Conservation (phyloP, 352 stramenopile species). For the Globisporangium echinulatum region DNA sequence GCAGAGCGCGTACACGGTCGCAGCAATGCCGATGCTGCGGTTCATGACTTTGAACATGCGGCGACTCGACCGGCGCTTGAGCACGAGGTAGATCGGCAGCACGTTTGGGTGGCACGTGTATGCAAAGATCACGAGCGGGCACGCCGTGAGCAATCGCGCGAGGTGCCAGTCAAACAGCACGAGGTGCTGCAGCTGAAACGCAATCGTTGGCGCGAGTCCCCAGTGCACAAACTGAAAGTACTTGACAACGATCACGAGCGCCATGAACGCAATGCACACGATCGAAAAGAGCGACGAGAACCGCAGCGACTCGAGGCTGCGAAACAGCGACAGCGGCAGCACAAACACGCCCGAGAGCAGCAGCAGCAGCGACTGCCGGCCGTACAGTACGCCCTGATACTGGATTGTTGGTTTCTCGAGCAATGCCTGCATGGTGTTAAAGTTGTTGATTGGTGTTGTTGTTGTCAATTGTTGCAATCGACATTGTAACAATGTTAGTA, state of each 20-base stretch:
- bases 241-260: constrained; percentile 83
- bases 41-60: constrained; percentile 89
- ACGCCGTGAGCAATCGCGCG: constrained; percentile 50
- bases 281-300: constrained; percentile 88
- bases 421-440: too few species aligned
- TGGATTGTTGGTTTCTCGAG: neutral
- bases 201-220: constrained; percentile 50
- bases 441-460: too few species aligned
- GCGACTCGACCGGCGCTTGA: constrained; percentile 73
- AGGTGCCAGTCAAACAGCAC: constrained; percentile 65
- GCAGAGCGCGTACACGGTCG: constrained; percentile 68
- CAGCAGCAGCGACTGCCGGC: constrained; percentile 64
- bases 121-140: constrained; percentile 84
- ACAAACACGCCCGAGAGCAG: constrained; percentile 59
- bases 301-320: constrained; percentile 72
- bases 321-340: constrained; percentile 75
- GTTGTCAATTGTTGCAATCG: too few species aligned
- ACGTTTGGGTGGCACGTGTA: constrained; percentile 89
- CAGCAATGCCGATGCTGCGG: constrained; percentile 72
- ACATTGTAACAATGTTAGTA: neutral
- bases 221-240: constrained; percentile 86
- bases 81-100: constrained; percentile 83
- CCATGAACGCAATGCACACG: constrained; percentile 85
- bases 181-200: constrained; percentile 71
- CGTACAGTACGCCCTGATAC: constrained; percentile 15